phyloP scores from a whole-genome alignment of 768 basidiomycete genomes.

The Kwoniella pini region DNA sequence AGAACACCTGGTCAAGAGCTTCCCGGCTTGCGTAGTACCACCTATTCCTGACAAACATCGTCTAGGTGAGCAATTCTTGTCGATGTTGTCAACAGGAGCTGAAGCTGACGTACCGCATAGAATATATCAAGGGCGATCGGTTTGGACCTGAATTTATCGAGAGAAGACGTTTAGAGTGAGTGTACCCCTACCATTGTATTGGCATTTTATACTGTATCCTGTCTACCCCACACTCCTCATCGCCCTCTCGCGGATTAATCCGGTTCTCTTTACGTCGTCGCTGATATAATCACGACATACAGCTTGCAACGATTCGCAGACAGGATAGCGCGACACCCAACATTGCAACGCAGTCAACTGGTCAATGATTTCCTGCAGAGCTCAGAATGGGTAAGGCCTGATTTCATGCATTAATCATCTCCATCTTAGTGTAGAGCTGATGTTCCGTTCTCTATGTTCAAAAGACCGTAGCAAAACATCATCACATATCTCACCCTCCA shows the following conservation, averaged over 20 bases:
- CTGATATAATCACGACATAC: not conserved
- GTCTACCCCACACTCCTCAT: no score
- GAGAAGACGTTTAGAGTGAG: constrained; percentile 80
- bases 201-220: no score
- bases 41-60: constrained; percentile 95
- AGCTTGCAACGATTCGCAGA: constrained; percentile 92
- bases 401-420: no score
- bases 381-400: constrained; percentile 85
- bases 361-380: constrained; percentile 94
- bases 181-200: constrained; percentile 8
- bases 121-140: constrained; percentile 95
- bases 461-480: constrained; percentile 95
- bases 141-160: constrained; percentile 98
- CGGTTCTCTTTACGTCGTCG: no score
- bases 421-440: no score
- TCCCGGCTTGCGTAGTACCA: constrained; percentile 97
- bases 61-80: constrained; percentile 64
- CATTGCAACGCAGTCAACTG: constrained; percentile 83
- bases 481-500: constrained; percentile 89
- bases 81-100: not conserved
- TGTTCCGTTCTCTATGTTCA: not conserved
- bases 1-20: constrained; percentile 83
- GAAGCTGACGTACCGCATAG: constrained; percentile 57
- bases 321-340: constrained; percentile 89
- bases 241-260: no score